Evolutionary conservation across 139 green algal genomes (phyloP).

Genomic region (Chlamydomonas sp.): DNA sequence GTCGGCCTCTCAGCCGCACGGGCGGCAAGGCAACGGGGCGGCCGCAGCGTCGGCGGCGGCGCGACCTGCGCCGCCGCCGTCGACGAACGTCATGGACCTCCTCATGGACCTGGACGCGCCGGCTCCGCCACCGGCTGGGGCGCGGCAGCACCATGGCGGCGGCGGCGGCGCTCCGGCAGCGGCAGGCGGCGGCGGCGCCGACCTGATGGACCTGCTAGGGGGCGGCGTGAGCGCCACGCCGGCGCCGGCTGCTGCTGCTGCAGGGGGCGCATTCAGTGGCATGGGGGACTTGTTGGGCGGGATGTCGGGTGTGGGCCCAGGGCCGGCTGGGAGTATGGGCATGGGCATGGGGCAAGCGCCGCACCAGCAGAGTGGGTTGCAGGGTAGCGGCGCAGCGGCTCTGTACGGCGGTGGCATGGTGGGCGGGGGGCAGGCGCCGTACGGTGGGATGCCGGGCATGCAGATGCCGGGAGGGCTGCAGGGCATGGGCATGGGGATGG

Average conservation of each 20-base stretch:
- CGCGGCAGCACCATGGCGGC: not conserved
- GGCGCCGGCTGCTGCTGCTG: not conserved
- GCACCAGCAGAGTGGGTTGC: too few species aligned
- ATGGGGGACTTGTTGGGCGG: not conserved
- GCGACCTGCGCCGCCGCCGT: not conserved
- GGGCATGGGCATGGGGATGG: too few species aligned
- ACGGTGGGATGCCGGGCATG: too few species aligned
- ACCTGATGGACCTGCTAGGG: not conserved
- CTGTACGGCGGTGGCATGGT: too few species aligned
- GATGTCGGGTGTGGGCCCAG: too few species aligned
- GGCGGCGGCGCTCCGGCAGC: not conserved
- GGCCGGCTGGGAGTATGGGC: too few species aligned
- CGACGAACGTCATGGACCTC: conserved; percentile 30
- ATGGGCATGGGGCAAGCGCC: too few species aligned
- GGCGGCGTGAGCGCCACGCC: not conserved
- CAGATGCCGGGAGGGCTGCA: too few species aligned
- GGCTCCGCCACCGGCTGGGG: not conserved
- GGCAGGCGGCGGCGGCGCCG: not conserved
- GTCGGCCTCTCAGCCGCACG: not conserved
- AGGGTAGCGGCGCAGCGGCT: too few species aligned
- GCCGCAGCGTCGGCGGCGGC: not conserved
- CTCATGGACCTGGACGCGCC: conserved; percentile 48
- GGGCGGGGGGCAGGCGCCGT: too few species aligned
- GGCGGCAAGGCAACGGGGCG: not conserved
- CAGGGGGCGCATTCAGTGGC: not conserved